Percentiles rank a stretch among this genome's conserved stretches.
Conservation (phyloP, 1,284 basidiomycete species). For the Rhodotorula sp. region DNA sequence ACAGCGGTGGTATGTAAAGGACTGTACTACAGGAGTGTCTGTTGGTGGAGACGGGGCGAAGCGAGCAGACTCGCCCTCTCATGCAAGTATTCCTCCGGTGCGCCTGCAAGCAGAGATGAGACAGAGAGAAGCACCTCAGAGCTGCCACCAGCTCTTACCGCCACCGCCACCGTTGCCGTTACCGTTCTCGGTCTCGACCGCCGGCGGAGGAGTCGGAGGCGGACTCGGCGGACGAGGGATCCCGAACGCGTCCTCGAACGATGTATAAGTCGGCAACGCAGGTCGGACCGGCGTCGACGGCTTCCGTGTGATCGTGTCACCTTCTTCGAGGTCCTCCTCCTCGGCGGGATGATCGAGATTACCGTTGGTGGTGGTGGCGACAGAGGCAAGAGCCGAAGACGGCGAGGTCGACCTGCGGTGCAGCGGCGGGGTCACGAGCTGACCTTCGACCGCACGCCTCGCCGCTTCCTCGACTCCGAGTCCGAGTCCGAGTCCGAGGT, state of each 20-base stretch:
- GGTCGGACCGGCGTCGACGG: conserved; percentile 1
- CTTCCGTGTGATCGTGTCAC: no score
- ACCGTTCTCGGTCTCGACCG: not conserved
- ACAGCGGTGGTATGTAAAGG: no score
- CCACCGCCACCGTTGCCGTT: not conserved
- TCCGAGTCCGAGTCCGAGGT: no score
- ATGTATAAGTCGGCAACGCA: conserved; percentile 8
- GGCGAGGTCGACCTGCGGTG: not conserved
- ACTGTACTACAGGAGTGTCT: no score
- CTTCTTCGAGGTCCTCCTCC: no score
- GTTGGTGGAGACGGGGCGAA: no score
- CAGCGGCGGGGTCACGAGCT: no score
- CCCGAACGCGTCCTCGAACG: conserved; percentile 22
- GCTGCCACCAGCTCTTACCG: conserved; percentile 13
- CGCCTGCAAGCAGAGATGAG: no score
- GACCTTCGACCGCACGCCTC: not conserved
- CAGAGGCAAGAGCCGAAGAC: not conserved
- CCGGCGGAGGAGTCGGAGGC: not conserved
- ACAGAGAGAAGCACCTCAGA: not conserved
- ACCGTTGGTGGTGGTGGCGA: no score
- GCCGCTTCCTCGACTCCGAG: not conserved
- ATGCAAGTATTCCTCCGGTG: no score
- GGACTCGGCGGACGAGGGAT: conserved; percentile 11
- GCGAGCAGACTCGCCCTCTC: no score
- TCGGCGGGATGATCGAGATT: no score